Conservation (phyloP, 176 grass and related monocot genomes). For the Bromus sterilis region DNA sequence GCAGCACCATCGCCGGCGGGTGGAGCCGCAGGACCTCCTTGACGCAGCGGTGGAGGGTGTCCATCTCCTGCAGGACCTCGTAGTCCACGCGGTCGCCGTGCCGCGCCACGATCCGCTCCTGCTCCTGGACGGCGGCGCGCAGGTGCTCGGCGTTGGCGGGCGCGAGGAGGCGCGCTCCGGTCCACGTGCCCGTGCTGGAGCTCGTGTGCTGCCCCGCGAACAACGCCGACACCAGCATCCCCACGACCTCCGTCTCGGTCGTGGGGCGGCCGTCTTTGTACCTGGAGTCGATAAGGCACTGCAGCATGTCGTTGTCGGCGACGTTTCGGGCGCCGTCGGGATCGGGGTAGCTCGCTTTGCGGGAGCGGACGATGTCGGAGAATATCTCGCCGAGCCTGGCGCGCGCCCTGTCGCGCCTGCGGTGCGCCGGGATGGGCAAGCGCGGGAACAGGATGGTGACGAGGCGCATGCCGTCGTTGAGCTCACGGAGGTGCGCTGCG, state of each 20-base stretch:
- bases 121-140: conserved; percentile 33
- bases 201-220: conserved; percentile 50
- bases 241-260: conserved; percentile 35
- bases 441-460: conserved; percentile 40
- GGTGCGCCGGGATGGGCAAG: conserved; percentile 48
- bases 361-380: conserved; percentile 39
- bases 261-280: conserved; percentile 48
- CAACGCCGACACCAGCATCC: conserved; percentile 36
- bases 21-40: conserved; percentile 51
- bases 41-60: conserved; percentile 41
- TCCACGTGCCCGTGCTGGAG: conserved; percentile 33
- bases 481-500: conserved; percentile 29
- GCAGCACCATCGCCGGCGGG: conserved; percentile 28
- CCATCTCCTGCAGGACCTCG: conserved; percentile 38
- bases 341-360: neutral
- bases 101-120: conserved; percentile 11
- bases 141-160: conserved; percentile 9
- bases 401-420: conserved; percentile 35
- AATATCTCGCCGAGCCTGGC: conserved; percentile 47
- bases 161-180: conserved; percentile 34
- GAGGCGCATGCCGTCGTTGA: conserved; percentile 42
- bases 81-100: conserved; percentile 30
- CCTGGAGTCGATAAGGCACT: conserved; percentile 40
- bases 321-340: neutral
- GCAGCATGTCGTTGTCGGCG: conserved; percentile 36